Base-by-base conservation (phyloP, 345 rosid species). In the Eutrema yunnanense region DNA sequence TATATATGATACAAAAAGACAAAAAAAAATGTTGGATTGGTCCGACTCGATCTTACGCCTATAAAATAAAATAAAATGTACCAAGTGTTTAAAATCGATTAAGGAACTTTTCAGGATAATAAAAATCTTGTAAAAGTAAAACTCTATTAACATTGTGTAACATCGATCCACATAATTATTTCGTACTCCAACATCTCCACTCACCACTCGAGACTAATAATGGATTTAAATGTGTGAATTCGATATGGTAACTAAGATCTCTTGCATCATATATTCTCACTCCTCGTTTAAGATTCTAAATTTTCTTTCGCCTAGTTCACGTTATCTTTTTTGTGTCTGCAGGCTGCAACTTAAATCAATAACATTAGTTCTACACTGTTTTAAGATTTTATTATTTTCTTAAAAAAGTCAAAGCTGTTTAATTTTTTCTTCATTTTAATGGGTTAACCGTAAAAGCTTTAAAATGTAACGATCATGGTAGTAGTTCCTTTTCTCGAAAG, bases 401-500 rank as follows among this genome's bases (percentile, higher is more conserved):
- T n/a, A n/a, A 46, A 14, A 14, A 46, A 46, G 3, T 0, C 1
- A 2, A 43, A 43, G 47, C 9, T 37, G 16, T 42, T 46, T 52
- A 10, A 5, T 0, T 27, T 32, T 43, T 9, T 16, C 2, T 47
- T 2, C 10, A 30, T 41, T 40, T 9, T 11, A 30, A 46, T 37
- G 52, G 63, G 62, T 42, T 52, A 62, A 34, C 55, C 8, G 8
- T 43, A 62, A 52, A 47, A 46, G 6, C 29, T 42, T 30, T 32
- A 72, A 14, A 54, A 27, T 73, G 42, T 55, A 19, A 19, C 41
- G 50, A 73, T 44, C 49, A 63, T 63, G 49, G 10, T 56, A 72
- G 47, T 22, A 72, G 38, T 16, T 27, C 14, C 63, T 22, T 52
- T 53, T 52, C 16, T 63, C 30, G 6, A 72, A 72, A 72, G 76